Base-by-base conservation (phyloP, 805 yeast genomes). In the Alloascoidea africana region DNA sequence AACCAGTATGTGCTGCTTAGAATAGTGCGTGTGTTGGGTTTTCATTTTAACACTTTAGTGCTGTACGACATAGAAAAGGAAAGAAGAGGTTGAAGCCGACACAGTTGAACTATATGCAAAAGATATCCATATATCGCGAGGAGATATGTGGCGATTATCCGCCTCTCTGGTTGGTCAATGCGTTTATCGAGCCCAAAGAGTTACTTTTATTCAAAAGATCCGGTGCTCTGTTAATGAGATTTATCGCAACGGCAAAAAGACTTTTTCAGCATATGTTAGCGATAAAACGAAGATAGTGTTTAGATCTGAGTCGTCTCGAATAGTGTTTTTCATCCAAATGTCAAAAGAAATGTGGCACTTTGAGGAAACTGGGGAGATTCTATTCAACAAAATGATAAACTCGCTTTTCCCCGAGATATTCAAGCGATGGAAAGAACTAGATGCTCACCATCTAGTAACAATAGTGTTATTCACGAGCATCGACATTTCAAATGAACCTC, bases 321-420 rank as follows among this genome's bases (percentile, higher is more conserved):
- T 89, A 40, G 70, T 84, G 13, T 81, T 87, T 36, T 63, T 91
- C 43, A 75, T 91, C 37, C 98, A 91, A 52, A 73, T 87, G 43
- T 82, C 96, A 1, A 70, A 80, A 32, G 99, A 91, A 50, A 91
- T 91, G 96, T 91, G 96, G 93, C 85, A 86, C 54, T 91, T 91
- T 55, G 97, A 91, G 56, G 96, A 87, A 50, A 81, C 81, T 45
- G 98, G 98, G 2, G 96, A 89, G 51, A 81, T 87, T 38, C 72
- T 85, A 71, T 89, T 89, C 54, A 89, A 87, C 54, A 84, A 86
- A 55, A 72, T 91, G 47, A 85, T 91, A 35, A 87, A 89, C 53
- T 81, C 93, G n/a, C 63, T 89, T 37, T 76, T 91, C 39, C 99
- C 99, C 0, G 79, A 77, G 41, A 77, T 89, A 27, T 85, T 91